Conservation (phyloP, 352 stramenopile species). For the Stephanocyclus meneghinianus region DNA sequence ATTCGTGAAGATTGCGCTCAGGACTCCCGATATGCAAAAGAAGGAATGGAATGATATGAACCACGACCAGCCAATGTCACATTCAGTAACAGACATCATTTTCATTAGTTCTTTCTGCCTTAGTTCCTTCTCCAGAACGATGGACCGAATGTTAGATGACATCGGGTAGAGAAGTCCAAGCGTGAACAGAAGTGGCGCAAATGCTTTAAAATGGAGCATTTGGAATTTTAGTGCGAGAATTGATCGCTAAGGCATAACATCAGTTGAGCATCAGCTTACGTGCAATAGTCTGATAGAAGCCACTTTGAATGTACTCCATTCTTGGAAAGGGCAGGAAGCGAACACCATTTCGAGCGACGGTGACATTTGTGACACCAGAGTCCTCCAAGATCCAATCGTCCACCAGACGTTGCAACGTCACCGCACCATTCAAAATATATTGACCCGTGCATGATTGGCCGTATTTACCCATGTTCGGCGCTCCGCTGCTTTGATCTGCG, state of each 20-base stretch:
- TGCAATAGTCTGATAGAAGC: slow-evolving; percentile 72
- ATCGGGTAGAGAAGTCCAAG: slow-evolving; percentile 77
- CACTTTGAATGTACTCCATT: slow-evolving; percentile 57
- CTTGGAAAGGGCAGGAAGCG: slow-evolving; percentile 66
- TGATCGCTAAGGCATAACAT: slow-evolving; percentile 2
- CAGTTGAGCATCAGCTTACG: slow-evolving; percentile 19
- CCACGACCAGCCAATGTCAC: slow-evolving; percentile 79
- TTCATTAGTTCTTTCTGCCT: slow-evolving; percentile 84
- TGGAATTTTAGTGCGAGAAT: slow-evolving; percentile 2
- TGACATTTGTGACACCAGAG: slow-evolving; percentile 34
- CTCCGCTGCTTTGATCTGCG: slow-evolving; percentile 4
- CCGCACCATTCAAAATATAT: slow-evolving; percentile 55
- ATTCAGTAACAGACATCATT: slow-evolving; percentile 80
- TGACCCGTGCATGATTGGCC: slow-evolving; percentile 48
- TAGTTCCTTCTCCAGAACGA: slow-evolving; percentile 75
- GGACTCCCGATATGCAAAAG: slow-evolving; percentile 55
- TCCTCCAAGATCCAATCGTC: slow-evolving; percentile 64
- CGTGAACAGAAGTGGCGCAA: slow-evolving; percentile 57
- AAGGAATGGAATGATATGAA: slow-evolving; percentile 73
- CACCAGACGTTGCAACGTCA: slow-evolving; percentile 54
- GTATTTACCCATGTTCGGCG: slow-evolving; percentile 41
- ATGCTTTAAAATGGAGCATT: slow-evolving; percentile 17
- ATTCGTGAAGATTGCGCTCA: slow-evolving; percentile 57
- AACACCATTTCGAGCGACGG: slow-evolving; percentile 56
- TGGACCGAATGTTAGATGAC: slow-evolving; percentile 62